Evolutionary conservation across 176 grass and related monocot genomes (phyloP).

Genomic region (Oryza coarctata): DNA sequence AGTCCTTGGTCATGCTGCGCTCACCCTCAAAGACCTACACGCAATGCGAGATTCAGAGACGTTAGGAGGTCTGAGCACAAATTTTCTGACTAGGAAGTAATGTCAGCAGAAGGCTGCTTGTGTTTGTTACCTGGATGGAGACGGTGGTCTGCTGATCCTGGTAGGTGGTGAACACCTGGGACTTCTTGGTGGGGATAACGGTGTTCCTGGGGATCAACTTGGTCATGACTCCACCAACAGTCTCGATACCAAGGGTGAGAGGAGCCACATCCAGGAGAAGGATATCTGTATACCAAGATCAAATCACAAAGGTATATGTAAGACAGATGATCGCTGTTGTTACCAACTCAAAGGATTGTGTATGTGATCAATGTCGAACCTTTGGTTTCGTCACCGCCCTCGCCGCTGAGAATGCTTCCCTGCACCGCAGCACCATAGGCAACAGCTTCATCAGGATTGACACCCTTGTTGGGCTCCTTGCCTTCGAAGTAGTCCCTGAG

Average conservation of each 20-base stretch:
- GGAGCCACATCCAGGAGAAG: constrained; percentile 75
- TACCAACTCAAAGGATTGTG: background rate
- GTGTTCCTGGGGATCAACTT: constrained; percentile 77
- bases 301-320: background rate
- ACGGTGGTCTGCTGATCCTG: constrained; percentile 74
- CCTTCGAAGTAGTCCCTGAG: constrained; percentile 69
- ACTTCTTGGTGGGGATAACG: constrained; percentile 71
- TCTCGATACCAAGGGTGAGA: constrained; percentile 60
- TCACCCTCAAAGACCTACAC: constrained; percentile 72
- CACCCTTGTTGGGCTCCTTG: constrained; percentile 69
- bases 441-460: constrained; percentile 74
- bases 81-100: background rate
- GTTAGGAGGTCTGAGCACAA: background rate
- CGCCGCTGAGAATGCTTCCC: constrained; percentile 76
- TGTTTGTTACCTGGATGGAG: constrained; percentile 58
- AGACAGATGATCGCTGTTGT: background rate
- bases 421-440: constrained; percentile 66
- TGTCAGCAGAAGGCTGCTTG: background rate
- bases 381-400: constrained; percentile 67
- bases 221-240: constrained; percentile 70
- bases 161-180: constrained; percentile 75
- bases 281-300: constrained; percentile 48
- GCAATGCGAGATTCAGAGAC: background rate
- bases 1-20: constrained; percentile 79
- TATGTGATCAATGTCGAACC: constrained; percentile 8